Percentiles rank a stretch among this genome's conserved stretches.
Evolutionary conservation across 164 flowering plant species (phyloP).

Genomic region (Annona cherimola): DNA sequence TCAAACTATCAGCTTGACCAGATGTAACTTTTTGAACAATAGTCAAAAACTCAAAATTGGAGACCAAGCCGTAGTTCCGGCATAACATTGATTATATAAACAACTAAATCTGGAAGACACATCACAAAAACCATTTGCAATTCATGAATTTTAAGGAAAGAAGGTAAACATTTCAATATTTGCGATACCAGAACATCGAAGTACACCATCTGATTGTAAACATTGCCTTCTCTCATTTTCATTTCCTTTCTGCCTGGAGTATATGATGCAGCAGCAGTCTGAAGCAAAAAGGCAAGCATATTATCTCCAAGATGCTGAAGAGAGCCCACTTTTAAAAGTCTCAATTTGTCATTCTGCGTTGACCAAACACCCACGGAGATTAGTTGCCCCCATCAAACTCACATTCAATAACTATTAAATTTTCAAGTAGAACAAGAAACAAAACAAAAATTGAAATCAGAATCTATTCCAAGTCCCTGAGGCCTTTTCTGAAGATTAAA

Average conservation of each 20-base stretch:
- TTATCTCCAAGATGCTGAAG: slow-evolving; percentile 99
- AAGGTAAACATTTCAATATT: neutral
- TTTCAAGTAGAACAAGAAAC: neutral
- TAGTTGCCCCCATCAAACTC: neutral
- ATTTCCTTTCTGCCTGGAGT: slow-evolving; percentile 34
- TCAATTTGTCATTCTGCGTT: slow-evolving; percentile 87
- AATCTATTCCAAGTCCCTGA: neutral
- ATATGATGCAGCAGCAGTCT: slow-evolving; percentile 51
- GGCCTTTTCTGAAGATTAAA: neutral
- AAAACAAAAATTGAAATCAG: too few species aligned
- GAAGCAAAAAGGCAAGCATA: slow-evolving; percentile 85
- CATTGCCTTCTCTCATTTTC: slow-evolving; percentile 25
- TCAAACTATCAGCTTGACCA: too few species aligned
- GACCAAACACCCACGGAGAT: slow-evolving; percentile 2
- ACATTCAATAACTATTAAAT: neutral
- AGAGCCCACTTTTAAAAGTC: slow-evolving; percentile 81
- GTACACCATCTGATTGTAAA: slow-evolving; percentile 45
- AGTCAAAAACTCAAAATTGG: neutral
- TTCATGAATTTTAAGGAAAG: neutral
- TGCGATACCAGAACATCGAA: slow-evolving; percentile 79
- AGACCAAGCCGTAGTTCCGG: neutral
- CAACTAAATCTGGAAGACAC: neutral
- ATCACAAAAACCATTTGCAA: neutral
- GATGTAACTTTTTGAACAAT: too few species aligned
- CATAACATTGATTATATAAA: neutral